Conservation (phyloP, 2,329 filamentous ascomycete genomes). For the Colletotrichum orchidophilum region DNA sequence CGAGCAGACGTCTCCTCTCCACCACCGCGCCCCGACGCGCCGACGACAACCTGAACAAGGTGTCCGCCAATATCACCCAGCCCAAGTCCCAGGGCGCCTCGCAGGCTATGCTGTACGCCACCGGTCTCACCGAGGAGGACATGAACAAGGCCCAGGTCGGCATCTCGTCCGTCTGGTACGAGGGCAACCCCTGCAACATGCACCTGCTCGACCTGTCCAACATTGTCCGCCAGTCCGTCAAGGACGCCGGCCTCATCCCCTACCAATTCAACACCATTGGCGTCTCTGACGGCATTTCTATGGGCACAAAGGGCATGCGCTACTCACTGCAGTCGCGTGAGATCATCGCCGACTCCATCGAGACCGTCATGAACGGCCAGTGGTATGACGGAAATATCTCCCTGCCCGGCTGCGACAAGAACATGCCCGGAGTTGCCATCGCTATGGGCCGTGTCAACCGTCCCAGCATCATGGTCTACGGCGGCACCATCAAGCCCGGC, state of each 20-base stretch:
- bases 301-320: conserved; percentile 97
- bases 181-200: conserved; percentile 99
- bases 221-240: conserved; percentile 71
- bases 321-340: conserved; percentile 95
- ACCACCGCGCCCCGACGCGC: conserved; percentile 57
- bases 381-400: conserved; percentile 99
- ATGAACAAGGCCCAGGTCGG: conserved; percentile 98
- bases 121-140: conserved; percentile 84
- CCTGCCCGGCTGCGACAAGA: conserved; percentile 98
- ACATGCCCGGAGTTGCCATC: conserved; percentile 94
- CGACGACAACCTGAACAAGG: conserved; percentile 78
- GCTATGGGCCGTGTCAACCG: conserved; percentile 96
- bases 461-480: conserved; percentile 97
- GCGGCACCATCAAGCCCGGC: conserved; percentile 91
- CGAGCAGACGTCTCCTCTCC: conserved; percentile 59
- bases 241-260: conserved; percentile 80
- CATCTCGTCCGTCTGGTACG: conserved; percentile 98
- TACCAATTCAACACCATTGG: conserved; percentile 99
- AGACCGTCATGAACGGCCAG: conserved; percentile 98
- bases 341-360: conserved; percentile 96
- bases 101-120: conserved; percentile 98
- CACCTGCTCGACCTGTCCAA: conserved; percentile 91
- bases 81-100: conserved; percentile 98
- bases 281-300: conserved; percentile 96
- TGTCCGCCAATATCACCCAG: conserved; percentile 88